A percentile compares a stretch with the other conserved stretches of the same genome.
These are phyloP conservation scores for Auxenochlorella protothecoides DNA, from an alignment of 139 green algal genomes.

Conservation along the genomic window DNA sequence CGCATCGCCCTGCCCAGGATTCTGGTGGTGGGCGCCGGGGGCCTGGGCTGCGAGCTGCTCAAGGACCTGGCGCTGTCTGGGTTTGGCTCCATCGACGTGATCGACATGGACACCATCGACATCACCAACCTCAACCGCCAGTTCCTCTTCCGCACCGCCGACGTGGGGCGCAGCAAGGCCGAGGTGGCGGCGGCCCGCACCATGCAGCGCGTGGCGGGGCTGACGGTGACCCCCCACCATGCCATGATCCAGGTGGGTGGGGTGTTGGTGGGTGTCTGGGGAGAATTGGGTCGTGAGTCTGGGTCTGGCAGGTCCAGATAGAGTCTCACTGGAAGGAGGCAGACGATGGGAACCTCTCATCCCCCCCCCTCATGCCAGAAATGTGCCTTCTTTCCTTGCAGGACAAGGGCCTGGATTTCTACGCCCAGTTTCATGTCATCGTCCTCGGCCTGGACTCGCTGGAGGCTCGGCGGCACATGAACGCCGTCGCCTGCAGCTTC, in stretches of 20 bases:
- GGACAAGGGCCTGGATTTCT: slow-evolving; percentile 86
- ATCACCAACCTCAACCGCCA: slow-evolving; percentile 98
- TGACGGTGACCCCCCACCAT: slow-evolving; percentile 73
- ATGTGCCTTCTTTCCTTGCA: not conserved
- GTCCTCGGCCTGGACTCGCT: slow-evolving; percentile 95
- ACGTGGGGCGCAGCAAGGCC: slow-evolving; percentile 93
- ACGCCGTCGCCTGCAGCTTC: slow-evolving; percentile 90
- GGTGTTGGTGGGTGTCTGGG: not conserved
- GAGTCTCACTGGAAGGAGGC: too few relatives aligned
- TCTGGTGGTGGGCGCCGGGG: slow-evolving; percentile 88
- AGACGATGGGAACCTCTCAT: too few relatives aligned
- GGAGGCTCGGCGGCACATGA: slow-evolving; percentile 95
- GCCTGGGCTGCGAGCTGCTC: slow-evolving; percentile 96
- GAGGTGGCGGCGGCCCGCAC: slow-evolving; percentile 76
- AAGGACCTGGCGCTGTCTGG: slow-evolving; percentile 94
- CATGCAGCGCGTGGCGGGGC: slow-evolving; percentile 68
- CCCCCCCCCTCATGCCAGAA: not conserved
- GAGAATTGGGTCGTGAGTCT: too few relatives aligned
- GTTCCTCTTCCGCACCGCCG: slow-evolving; percentile 90
- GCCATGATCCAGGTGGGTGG: slow-evolving; percentile 69
- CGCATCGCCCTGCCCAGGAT: slow-evolving; percentile 25
- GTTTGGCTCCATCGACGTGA: slow-evolving; percentile 96
- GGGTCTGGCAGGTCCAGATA: too few relatives aligned
- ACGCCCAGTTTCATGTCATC: slow-evolving; percentile 85
- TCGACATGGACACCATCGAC: slow-evolving; percentile 99